phyloP scores from a whole-genome alignment of 2,329 filamentous ascomycete species.

The Apiospora pterosperma region DNA sequence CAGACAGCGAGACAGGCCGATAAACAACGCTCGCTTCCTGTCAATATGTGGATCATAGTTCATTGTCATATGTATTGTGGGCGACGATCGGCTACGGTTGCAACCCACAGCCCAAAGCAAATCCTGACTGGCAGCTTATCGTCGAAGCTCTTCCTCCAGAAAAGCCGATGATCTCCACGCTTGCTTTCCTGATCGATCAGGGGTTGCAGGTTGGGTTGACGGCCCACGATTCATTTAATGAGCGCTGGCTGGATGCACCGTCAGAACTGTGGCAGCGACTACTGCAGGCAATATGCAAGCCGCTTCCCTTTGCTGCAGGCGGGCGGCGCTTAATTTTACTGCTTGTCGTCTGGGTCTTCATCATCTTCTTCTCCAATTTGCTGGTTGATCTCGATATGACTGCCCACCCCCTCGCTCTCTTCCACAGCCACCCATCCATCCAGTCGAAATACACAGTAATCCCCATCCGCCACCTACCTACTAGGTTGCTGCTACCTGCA shows the following conservation, averaged over 20 bases:
- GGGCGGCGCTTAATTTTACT: slow-evolving; percentile 1
- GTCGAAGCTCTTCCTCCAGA: not conserved
- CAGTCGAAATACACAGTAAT: not conserved
- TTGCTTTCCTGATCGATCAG: not conserved
- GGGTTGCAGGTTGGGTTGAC: not conserved
- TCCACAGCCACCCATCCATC: not conserved
- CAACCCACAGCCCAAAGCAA: not conserved
- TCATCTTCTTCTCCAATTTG: not conserved
- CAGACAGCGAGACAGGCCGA: not conserved
- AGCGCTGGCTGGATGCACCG: not conserved
- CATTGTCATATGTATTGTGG: not conserved
- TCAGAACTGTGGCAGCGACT: not conserved
- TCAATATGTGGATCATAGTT: not conserved
- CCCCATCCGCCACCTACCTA: not conserved
- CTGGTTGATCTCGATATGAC: not conserved
- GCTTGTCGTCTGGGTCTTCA: not conserved
- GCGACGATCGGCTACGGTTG: not conserved
- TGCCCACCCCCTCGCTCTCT: not conserved
- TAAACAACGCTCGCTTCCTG: not conserved
- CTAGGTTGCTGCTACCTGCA: too few relatives aligned
- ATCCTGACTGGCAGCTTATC: not conserved
- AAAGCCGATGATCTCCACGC: not conserved
- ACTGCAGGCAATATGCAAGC: slow-evolving; percentile 2
- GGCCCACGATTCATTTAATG: not conserved
- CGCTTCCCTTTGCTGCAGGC: not conserved